Conservation (phyloP, 192 early-diverging fungal species). For the Pilobolus umbonatus region DNA sequence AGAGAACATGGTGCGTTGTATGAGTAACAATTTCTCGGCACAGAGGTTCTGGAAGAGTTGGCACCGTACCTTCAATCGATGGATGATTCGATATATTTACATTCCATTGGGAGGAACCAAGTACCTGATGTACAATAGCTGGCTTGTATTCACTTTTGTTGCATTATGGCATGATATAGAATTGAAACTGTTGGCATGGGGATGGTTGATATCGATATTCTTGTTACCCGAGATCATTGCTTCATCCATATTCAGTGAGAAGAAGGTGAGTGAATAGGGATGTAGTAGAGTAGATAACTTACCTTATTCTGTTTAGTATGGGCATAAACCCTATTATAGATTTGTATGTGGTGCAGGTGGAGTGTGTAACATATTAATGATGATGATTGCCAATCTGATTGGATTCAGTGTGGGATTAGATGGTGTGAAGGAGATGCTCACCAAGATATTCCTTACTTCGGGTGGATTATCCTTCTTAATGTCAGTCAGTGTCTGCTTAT, state of each 20-base stretch:
- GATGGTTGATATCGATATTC: slow-evolving; percentile 83
- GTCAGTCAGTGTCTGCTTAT: slow-evolving; percentile 47
- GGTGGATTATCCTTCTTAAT: slow-evolving; percentile 49
- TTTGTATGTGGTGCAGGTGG: slow-evolving; percentile 79
- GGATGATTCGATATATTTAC: slow-evolving; percentile 87
- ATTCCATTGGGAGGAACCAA: slow-evolving; percentile 83
- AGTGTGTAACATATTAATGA: slow-evolving; percentile 81
- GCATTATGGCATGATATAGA: slow-evolving; percentile 97
- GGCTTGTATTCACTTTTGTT: slow-evolving; percentile 92
- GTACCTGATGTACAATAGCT: slow-evolving; percentile 70
- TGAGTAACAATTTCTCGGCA: slow-evolving; percentile 93
- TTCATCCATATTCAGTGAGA: slow-evolving; percentile 45
- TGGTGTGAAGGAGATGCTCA: slow-evolving; percentile 72
- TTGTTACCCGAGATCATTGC: slow-evolving; percentile 82
- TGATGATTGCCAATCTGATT: slow-evolving; percentile 97
- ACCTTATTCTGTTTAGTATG: slow-evolving; percentile 46
- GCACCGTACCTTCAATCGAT: slow-evolving; percentile 92
- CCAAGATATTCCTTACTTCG: slow-evolving; percentile 52
- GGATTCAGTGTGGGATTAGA: slow-evolving; percentile 91
- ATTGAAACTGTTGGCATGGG: slow-evolving; percentile 81
- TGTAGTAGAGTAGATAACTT: not conserved
- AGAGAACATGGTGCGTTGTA: slow-evolving; percentile 97
- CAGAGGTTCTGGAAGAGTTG: slow-evolving; percentile 94
- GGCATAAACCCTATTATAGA: slow-evolving; percentile 56
- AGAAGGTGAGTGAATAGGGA: slow-evolving; percentile 35